Evolutionary conservation across 306 rosid species (phyloP).

Genomic region (Gillenia trifoliata): DNA sequence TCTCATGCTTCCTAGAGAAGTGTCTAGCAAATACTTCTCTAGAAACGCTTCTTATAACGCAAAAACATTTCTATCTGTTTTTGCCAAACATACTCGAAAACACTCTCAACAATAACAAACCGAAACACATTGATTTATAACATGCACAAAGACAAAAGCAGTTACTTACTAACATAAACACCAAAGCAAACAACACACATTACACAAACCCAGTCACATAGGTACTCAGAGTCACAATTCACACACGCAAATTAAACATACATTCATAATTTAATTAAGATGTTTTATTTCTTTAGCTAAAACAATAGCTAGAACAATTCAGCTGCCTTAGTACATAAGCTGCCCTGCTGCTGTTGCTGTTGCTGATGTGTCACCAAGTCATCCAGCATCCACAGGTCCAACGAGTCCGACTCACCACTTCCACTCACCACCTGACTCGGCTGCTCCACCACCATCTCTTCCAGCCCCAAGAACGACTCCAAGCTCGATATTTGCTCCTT

Average conservation of each 20-base stretch:
- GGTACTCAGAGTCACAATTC: background rate
- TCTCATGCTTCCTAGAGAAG: too few species aligned
- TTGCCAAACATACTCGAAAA: background rate
- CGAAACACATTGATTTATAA: background rate
- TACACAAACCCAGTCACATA: background rate
- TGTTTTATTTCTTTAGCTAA: background rate
- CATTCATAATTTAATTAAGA: background rate
- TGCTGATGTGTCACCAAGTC: conserved; percentile 42
- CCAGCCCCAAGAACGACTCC: conserved; percentile 63
- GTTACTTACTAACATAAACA: background rate
- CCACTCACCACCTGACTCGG: conserved; percentile 8
- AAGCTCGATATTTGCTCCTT: conserved; percentile 50
- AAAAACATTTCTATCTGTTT: too few species aligned
- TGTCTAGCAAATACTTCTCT: too few species aligned
- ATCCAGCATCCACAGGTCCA: conserved; percentile 59
- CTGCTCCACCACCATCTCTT: conserved; percentile 16
- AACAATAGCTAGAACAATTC: background rate
- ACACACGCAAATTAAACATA: background rate
- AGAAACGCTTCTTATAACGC: too few species aligned
- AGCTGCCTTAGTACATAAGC: background rate
- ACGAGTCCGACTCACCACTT: conserved; percentile 15
- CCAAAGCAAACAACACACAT: background rate
- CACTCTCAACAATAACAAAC: background rate
- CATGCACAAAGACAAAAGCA: background rate
- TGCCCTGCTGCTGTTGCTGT: conserved; percentile 4